Evolutionary conservation across 2,329 filamentous ascomycete species (phyloP).

Genomic region (Domatiomyces globalis): DNA sequence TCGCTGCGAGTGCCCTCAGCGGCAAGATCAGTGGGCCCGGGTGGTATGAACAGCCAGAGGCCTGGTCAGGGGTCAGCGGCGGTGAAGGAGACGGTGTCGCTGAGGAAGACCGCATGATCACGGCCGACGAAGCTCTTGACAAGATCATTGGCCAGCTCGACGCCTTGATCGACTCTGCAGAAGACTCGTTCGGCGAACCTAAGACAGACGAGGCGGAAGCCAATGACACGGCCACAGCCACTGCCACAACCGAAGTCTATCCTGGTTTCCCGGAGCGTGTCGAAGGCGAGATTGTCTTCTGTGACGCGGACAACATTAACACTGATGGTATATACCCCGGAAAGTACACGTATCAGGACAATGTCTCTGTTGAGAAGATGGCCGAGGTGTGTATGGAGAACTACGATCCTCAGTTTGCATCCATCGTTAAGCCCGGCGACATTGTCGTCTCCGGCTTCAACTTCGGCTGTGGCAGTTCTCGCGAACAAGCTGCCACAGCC

Average conservation of each 20-base stretch:
- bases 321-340: slow-evolving; percentile 89
- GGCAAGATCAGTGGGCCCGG: slow-evolving; percentile 50
- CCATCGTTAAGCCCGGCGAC: slow-evolving; percentile 52
- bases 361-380: slow-evolving; percentile 64
- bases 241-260: slow-evolving; percentile 49
- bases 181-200: slow-evolving; percentile 31
- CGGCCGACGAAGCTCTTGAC: slow-evolving; percentile 55
- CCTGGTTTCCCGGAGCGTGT: slow-evolving; percentile 78
- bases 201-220: slow-evolving; percentile 10
- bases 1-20: slow-evolving; percentile 70
- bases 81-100: slow-evolving; percentile 57
- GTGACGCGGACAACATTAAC: slow-evolving; percentile 73
- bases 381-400: slow-evolving; percentile 85
- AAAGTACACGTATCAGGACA: slow-evolving; percentile 84
- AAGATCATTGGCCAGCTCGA: slow-evolving; percentile 58
- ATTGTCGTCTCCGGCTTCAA: slow-evolving; percentile 79
- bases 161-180: slow-evolving; percentile 41
- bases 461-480: slow-evolving; percentile 73
- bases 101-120: slow-evolving; percentile 50
- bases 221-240: not conserved
- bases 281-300: slow-evolving; percentile 75
- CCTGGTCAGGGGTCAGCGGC: slow-evolving; percentile 45
- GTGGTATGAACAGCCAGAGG: slow-evolving; percentile 59
- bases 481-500: slow-evolving; percentile 81
- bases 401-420: slow-evolving; percentile 62